phyloP scores from a whole-genome alignment of 1,284 basidiomycete species.

The Erythrobasidium hasegawianum region DNA sequence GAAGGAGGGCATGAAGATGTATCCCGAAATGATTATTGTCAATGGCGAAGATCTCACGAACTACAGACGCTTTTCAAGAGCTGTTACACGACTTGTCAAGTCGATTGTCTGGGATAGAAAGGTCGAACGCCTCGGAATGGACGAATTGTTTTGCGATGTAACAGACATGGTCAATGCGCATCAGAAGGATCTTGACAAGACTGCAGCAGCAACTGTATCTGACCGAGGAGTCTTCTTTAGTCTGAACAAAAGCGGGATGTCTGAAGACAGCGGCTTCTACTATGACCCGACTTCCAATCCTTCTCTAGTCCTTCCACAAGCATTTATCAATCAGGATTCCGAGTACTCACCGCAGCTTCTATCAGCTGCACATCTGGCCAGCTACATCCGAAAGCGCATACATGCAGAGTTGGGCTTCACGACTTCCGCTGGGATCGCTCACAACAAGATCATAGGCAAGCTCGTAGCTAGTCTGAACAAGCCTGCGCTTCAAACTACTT shows the following conservation, averaged over 20 bases:
- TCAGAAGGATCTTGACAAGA: slow-evolving; percentile 23
- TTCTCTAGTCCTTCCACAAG: slow-evolving; percentile 30
- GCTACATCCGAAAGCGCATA: slow-evolving; percentile 45
- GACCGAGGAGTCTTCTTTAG: slow-evolving; percentile 21
- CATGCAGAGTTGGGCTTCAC: slow-evolving; percentile 47
- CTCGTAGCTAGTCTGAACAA: slow-evolving; percentile 46
- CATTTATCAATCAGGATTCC: background rate
- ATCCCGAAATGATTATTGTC: slow-evolving; percentile 49
- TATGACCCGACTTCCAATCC: slow-evolving; percentile 37
- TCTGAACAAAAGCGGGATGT: background rate
- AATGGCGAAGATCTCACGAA: slow-evolving; percentile 49
- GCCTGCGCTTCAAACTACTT: slow-evolving; percentile 48
- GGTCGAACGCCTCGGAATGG: slow-evolving; percentile 51
- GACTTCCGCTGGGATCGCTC: slow-evolving; percentile 49
- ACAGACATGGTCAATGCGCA: slow-evolving; percentile 48
- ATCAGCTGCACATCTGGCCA: slow-evolving; percentile 47
- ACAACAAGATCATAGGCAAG: slow-evolving; percentile 49
- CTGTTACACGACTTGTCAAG: slow-evolving; percentile 47
- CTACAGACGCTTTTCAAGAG: slow-evolving; percentile 47
- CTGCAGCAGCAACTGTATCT: background rate
- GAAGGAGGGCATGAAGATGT: slow-evolving; percentile 45
- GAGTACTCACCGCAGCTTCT: slow-evolving; percentile 18
- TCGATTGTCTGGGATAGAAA: slow-evolving; percentile 40
- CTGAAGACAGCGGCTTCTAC: slow-evolving; percentile 38
- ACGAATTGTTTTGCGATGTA: slow-evolving; percentile 51